These are phyloP conservation scores for Coniochaeta pulveracea DNA, from an alignment of 2,329 filamentous ascomycete species.

Conservation along the genomic window DNA sequence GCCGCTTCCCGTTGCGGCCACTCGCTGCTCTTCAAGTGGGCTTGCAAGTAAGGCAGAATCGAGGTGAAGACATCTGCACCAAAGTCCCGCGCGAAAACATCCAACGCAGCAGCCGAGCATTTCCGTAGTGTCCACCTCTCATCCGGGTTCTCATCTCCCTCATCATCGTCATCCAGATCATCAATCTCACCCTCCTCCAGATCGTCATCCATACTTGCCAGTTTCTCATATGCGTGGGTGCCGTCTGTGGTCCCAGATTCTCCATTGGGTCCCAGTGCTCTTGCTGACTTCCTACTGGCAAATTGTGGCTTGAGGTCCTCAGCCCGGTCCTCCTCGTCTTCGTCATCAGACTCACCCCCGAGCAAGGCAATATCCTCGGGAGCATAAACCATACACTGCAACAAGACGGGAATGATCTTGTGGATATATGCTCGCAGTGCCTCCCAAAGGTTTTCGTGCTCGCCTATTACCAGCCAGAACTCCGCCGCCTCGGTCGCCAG, in stretches of 20 bases:
- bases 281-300: slow-evolving; percentile 55
- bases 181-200: slow-evolving; percentile 83
- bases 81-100: slow-evolving; percentile 89
- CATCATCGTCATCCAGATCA: slow-evolving; percentile 60
- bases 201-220: slow-evolving; percentile 56
- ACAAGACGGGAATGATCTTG: slow-evolving; percentile 79
- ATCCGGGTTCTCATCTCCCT: slow-evolving; percentile 74
- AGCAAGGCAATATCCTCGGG: slow-evolving; percentile 84
- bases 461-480: slow-evolving; percentile 91
- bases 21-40: slow-evolving; percentile 76
- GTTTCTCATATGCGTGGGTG: slow-evolving; percentile 42
- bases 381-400: slow-evolving; percentile 93
- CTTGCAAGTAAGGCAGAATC: slow-evolving; percentile 84
- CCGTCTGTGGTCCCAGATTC: slow-evolving; percentile 35
- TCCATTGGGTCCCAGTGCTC: slow-evolving; percentile 34
- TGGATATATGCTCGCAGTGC: slow-evolving; percentile 66
- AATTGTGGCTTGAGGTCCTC: slow-evolving; percentile 92
- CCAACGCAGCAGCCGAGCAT: slow-evolving; percentile 89
- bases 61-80: slow-evolving; percentile 78
- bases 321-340: slow-evolving; percentile 78
- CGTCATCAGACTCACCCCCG: slow-evolving; percentile 77
- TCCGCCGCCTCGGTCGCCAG: slow-evolving; percentile 90
- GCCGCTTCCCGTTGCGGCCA: slow-evolving; percentile 93
- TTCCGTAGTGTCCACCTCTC: slow-evolving; percentile 93
- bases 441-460: slow-evolving; percentile 70